Base-by-base conservation (phyloP, 208 protist species). In the Crithidia brevicula region DNA sequence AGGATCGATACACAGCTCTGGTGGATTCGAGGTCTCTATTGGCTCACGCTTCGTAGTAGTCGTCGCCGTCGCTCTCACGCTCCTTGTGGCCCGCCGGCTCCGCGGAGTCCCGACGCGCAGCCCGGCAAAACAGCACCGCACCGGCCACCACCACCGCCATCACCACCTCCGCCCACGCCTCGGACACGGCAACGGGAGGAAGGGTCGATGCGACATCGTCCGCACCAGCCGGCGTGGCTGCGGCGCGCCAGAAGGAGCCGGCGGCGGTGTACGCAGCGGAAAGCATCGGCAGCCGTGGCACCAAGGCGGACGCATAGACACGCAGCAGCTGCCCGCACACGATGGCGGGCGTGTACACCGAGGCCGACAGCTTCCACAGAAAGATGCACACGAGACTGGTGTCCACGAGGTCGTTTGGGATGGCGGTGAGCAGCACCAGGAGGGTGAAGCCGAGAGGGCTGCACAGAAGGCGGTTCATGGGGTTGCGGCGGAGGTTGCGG, bases 321-420 rank as follows among this genome's bases (percentile, higher is more conserved):
- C 79, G 77, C 43, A 81, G 30, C 20, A 94, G 60, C 53, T 80
- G 72, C n/a, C 82, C 83, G 7, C 86, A 50, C 4, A 91, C 46
- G 33, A 91, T 51, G 2, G 82, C 79, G 4, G 85, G 85, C 5
- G 61, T 56, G 69, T 86, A 91, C n/a, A 83, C 82, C 20, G 68
- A 45, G n/a, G 51, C 45, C 4, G 81, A 78, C 20, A 91, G 67
- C 46, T 81, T 68, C 13, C 61, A 49, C n/a, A 77, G 22, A 11
- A 89, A 57, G 18, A 85, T 46, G 28, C 82, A 52, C n/a, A 89
- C n/a, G 15, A 89, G 46, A 31, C 77, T 83, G 15, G 68, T 72
- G 45, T 84, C 79, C 13, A 89, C 46, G 8, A 91, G 50, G 33
- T 76, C 67, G 52, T 88, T 88, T 6, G 88, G 88, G 2, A 88